phyloP scores from a whole-genome alignment of 1,139 yeast genomes.

The Eremothecium gossypii region DNA sequence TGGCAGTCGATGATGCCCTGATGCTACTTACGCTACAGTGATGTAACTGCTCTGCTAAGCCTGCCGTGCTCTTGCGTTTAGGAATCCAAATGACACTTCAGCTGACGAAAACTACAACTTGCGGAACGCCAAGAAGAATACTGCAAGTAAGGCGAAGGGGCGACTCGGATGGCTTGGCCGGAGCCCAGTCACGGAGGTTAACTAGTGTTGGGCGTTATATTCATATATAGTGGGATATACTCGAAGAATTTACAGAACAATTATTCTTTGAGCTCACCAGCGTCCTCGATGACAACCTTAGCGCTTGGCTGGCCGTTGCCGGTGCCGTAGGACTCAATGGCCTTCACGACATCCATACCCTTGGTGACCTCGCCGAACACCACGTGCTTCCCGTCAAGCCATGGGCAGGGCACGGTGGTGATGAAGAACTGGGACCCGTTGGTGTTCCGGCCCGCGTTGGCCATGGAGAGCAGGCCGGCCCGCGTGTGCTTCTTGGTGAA shows the following conservation, averaged over 20 bases:
- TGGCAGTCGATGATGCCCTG: too few relatives aligned
- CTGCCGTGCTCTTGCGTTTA: too few relatives aligned
- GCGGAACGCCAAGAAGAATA: too few relatives aligned
- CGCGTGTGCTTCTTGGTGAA: constrained; percentile 73
- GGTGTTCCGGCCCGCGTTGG: constrained; percentile 99
- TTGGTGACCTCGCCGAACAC: constrained; percentile 95
- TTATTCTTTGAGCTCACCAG: constrained; percentile 55
- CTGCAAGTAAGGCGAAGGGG: too few relatives aligned
- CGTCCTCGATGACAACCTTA: constrained; percentile 66
- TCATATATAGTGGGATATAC: not conserved
- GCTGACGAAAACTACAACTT: too few relatives aligned
- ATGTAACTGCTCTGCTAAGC: too few relatives aligned
- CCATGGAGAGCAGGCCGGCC: constrained; percentile 97
- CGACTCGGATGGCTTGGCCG: too few relatives aligned
- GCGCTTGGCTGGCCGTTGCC: constrained; percentile 74
- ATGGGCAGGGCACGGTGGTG: constrained; percentile 91
- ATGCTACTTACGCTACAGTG: too few relatives aligned
- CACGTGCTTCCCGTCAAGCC: constrained; percentile 99
- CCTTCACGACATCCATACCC: constrained; percentile 85
- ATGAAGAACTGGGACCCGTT: constrained; percentile 98
- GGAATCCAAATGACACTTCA: too few relatives aligned
- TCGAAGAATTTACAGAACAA: constrained; percentile 27
- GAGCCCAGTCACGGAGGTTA: too few relatives aligned
- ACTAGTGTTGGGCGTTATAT: not conserved
- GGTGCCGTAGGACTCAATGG: constrained; percentile 82